Conservation (phyloP, 1,139 yeast species). For the Candida sanyaensis region DNA sequence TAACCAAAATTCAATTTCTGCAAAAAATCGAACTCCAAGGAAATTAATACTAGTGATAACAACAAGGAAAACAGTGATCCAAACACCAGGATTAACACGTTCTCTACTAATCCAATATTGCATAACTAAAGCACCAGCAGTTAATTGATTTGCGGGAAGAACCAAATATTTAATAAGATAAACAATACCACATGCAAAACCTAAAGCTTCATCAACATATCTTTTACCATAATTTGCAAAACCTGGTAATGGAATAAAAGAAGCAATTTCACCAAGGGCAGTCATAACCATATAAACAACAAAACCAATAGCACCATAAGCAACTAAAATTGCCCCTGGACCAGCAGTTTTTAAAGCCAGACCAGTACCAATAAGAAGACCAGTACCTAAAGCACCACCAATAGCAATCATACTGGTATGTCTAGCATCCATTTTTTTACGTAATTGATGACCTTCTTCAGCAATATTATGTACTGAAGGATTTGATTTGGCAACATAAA, state of each 20-base stretch:
- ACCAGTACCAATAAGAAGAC: conserved; percentile 72
- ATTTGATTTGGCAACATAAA: conserved; percentile 46
- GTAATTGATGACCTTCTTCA: conserved; percentile 55
- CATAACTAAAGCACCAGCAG: conserved; percentile 61
- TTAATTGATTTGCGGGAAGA: conserved; percentile 64
- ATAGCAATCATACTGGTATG: conserved; percentile 76
- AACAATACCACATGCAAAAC: conserved; percentile 73
- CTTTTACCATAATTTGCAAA: conserved; percentile 71
- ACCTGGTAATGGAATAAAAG: conserved; percentile 70
- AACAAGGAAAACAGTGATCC: conserved; percentile 57
- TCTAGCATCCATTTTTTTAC: conserved; percentile 64
- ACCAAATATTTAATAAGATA: conserved; percentile 61
- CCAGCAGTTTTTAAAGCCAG: conserved; percentile 65
- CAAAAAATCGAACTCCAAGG: conserved; percentile 62
- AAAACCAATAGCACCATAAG: conserved; percentile 62
- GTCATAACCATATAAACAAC: conserved; percentile 70
- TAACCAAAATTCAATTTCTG: conserved; percentile 72
- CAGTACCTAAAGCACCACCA: conserved; percentile 48
- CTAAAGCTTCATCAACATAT: conserved; percentile 69
- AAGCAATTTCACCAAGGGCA: conserved; percentile 75
- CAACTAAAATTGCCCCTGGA: conserved; percentile 65
- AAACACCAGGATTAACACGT: conserved; percentile 54
- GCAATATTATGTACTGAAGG: conserved; percentile 34
- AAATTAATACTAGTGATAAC: conserved; percentile 53
- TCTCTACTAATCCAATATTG: conserved; percentile 60